Evolutionary conservation across 768 basidiomycete genomes (phyloP), one percentile per base, ranked within the genome.

Genomic region (Naganishia kalamii): DNA sequence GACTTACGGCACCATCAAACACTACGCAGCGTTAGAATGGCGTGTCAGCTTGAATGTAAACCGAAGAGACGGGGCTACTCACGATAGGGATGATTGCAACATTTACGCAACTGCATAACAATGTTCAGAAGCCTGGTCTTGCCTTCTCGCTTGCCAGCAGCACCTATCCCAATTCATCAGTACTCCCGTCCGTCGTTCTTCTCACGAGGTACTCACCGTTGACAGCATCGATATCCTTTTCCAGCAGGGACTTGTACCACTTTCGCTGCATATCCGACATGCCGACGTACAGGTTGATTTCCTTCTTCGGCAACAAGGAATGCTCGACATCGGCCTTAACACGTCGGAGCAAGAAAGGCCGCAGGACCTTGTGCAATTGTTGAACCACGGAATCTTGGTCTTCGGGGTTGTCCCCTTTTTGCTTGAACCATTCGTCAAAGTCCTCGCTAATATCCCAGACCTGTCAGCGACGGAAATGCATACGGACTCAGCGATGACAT

Each of bases 291-390:
- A 98, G 91, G 72, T 98, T 99, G 77, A 98, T 92, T 74, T 98
- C 96, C 81, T 97, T 98, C 81, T 98, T 98, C 0, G 94, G 96
- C 67, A 98, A 77, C 47, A 98, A 82, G 65, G 85, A 90, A 81
- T 98, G 97, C 82, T 99, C 94, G 0, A 98, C 94, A 74, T 99
- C 94, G 23, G 87, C 83, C 81, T 99, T 99, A 70, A 98, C 94
- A 49, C 94, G 84, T 25, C 94, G 83, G 17, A 98, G 83, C 65
- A 99, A 82, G 83, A 99, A 98, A 1, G 94, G 94, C 29, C 94
- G 82, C 4, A 99, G 81, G 68, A 99, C 97, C 78, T 96, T 96
- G 80, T 99, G 96, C 47, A 97, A 82, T 23, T 94, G 94, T 79
- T 96, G 91, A 12, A 98, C 93, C 4, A 98, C 90, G 74, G 88